A percentile compares a stretch with the other conserved stretches of the same genome.
These are phyloP conservation scores for Ustilago nuda DNA, from an alignment of 1,284 basidiomycete species.

Conservation along the genomic window DNA sequence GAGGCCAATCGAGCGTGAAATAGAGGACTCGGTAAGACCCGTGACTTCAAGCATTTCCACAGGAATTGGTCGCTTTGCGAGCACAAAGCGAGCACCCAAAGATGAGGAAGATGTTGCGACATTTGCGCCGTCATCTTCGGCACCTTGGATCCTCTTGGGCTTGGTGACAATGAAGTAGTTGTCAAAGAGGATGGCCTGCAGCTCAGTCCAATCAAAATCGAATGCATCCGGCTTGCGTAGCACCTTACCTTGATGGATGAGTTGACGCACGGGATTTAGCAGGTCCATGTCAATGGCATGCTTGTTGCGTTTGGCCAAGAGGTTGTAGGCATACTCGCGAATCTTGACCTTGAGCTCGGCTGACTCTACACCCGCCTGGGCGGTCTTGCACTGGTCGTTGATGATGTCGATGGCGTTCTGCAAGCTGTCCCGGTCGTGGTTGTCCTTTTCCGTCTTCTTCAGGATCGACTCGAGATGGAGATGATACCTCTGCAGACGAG, in stretches of 20 bases:
- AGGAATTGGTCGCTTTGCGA: slow-evolving; percentile 65
- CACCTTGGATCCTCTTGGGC: slow-evolving; percentile 46
- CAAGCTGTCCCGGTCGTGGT: slow-evolving; percentile 56
- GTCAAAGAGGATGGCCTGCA: slow-evolving; percentile 65
- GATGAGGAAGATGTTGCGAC: slow-evolving; percentile 27
- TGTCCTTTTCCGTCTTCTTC: slow-evolving; percentile 61
- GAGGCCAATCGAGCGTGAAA: slow-evolving; percentile 60
- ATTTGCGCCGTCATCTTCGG: slow-evolving; percentile 34
- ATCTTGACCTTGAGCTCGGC: slow-evolving; percentile 64
- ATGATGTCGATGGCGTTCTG: slow-evolving; percentile 62
- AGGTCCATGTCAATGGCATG: slow-evolving; percentile 60
- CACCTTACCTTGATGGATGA: slow-evolving; percentile 61
- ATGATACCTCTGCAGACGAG: slow-evolving; percentile 90
- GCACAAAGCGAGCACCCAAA: slow-evolving; percentile 42
- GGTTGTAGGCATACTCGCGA: slow-evolving; percentile 58
- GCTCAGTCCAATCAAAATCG: slow-evolving; percentile 67
- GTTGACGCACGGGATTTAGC: slow-evolving; percentile 58
- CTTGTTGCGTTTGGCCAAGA: slow-evolving; percentile 60
- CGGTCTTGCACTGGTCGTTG: slow-evolving; percentile 64
- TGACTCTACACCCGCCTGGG: slow-evolving; percentile 62
- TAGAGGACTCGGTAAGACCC: slow-evolving; percentile 58
- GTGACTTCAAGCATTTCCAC: slow-evolving; percentile 62
- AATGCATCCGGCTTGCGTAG: slow-evolving; percentile 64
- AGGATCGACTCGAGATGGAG: slow-evolving; percentile 86
- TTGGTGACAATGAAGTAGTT: slow-evolving; percentile 66